Conservation (phyloP, 2,329 filamentous ascomycete genomes). For the Clonostachys byssicola region DNA sequence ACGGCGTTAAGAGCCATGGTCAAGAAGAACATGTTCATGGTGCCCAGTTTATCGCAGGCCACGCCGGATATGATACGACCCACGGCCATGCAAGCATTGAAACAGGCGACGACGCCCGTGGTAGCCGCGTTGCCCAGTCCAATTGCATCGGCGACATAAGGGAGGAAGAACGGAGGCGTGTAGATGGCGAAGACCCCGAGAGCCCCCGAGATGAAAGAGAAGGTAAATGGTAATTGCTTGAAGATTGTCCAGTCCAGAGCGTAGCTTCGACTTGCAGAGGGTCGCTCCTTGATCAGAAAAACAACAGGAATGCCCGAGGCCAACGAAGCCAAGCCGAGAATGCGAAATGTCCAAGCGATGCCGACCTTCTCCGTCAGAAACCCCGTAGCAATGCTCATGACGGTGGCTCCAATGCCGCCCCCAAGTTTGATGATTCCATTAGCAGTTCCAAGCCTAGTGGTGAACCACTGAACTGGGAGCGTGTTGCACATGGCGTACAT, state of each 20-base stretch:
- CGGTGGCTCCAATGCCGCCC: constrained; percentile 1
- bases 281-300: constrained; percentile 41
- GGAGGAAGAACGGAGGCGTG: constrained; percentile 56
- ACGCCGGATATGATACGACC: constrained; percentile 48
- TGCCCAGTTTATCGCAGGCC: constrained; percentile 43
- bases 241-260: constrained; percentile 45
- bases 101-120: constrained; percentile 52
- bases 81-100: constrained; percentile 52
- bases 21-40: constrained; percentile 46
- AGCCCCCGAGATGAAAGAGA: constrained; percentile 45
- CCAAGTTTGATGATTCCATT: constrained; percentile 7
- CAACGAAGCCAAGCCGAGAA: constrained; percentile 43
- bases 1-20: constrained; percentile 43
- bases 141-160: constrained; percentile 45
- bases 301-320: constrained; percentile 48
- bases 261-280: constrained; percentile 6
- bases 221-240: constrained; percentile 40
- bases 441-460: constrained; percentile 1
- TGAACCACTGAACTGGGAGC: constrained; percentile 7
- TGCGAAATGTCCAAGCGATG: constrained; percentile 41
- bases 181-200: constrained; percentile 53
- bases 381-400: background rate
- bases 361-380: constrained; percentile 25
- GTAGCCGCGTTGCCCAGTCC: constrained; percentile 43
- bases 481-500: constrained; percentile 4